Percentiles rank a stretch among this genome's conserved stretches.
Conservation (phyloP, 2,329 filamentous ascomycete species). For the Botryotinia convoluta region DNA sequence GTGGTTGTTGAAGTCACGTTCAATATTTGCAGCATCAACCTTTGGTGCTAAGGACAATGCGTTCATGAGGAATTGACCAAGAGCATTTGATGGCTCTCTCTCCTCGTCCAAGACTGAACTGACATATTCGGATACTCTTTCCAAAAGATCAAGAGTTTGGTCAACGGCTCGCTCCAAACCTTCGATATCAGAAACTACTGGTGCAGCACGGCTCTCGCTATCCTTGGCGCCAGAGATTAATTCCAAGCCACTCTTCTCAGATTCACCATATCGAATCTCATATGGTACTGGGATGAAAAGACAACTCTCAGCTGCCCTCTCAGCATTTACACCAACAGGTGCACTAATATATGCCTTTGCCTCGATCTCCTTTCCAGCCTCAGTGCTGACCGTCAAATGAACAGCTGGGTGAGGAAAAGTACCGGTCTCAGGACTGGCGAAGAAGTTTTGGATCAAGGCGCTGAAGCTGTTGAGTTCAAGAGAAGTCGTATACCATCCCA, state of each 20-base stretch:
- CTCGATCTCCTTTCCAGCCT: conserved; percentile 83
- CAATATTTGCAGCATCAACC: conserved; percentile 85
- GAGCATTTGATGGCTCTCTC: conserved; percentile 79
- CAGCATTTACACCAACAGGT: conserved; percentile 89
- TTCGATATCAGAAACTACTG: conserved; percentile 85
- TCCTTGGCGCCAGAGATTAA: conserved; percentile 81
- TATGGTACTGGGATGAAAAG: conserved; percentile 97
- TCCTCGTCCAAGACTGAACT: conserved; percentile 93
- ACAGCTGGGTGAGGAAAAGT: conserved; percentile 97
- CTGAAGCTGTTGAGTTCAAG: conserved; percentile 98
- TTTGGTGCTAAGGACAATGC: conserved; percentile 90
- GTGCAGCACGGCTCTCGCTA: conserved; percentile 67
- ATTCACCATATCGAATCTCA: conserved; percentile 84
- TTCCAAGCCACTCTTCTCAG: conserved; percentile 74
- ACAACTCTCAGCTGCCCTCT: conserved; percentile 93
- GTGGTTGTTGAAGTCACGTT: conserved; percentile 99
- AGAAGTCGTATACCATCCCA: conserved; percentile 98
- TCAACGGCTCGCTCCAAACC: conserved; percentile 80
- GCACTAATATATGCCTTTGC: conserved; percentile 93
- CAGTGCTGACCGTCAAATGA: conserved; percentile 90
- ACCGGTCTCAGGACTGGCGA: conserved; percentile 92
- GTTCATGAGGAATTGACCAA: conserved; percentile 95
- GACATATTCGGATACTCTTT: conserved; percentile 88
- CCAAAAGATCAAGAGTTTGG: conserved; percentile 84
- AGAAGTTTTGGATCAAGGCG: conserved; percentile 99